Conservation (phyloP, 2,329 filamentous ascomycete species). For the Aureobasidium sp. region DNA sequence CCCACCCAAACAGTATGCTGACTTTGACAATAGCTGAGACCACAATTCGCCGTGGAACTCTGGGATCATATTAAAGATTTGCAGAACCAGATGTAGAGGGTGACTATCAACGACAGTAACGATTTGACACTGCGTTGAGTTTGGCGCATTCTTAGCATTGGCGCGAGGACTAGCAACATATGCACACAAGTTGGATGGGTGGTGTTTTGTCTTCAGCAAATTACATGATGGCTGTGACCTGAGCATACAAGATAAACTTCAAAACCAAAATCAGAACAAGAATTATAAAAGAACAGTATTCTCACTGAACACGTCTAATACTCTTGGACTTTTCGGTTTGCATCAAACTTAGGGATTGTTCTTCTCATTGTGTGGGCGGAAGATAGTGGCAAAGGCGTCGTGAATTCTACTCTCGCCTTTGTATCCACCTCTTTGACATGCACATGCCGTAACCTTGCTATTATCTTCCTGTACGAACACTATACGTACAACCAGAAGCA, state of each 20-base stretch:
- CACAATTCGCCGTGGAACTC: slow-evolving; percentile 37
- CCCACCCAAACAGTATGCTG: not conserved
- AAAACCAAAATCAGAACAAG: not conserved
- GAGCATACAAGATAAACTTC: not conserved
- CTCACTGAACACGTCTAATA: not conserved
- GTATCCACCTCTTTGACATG: not conserved
- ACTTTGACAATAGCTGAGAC: slow-evolving; percentile 30
- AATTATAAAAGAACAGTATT: not conserved
- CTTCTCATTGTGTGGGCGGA: not conserved
- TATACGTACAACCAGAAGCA: not conserved
- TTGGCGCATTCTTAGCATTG: not conserved
- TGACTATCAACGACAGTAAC: not conserved
- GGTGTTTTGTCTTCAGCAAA: not conserved
- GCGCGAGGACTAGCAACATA: not conserved
- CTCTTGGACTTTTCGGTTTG: not conserved
- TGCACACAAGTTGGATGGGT: not conserved
- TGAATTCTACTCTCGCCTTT: not conserved
- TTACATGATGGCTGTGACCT: not conserved
- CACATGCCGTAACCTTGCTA: not conserved
- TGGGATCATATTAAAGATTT: slow-evolving; percentile 37
- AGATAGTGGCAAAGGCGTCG: not conserved
- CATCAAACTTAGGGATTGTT: not conserved
- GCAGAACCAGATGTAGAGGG: slow-evolving; percentile 29
- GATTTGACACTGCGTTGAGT: not conserved
- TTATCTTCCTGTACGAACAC: not conserved